phyloP scores from a whole-genome alignment of 2,329 filamentous ascomycete species.

The Alternaria novae-zelandiae region DNA sequence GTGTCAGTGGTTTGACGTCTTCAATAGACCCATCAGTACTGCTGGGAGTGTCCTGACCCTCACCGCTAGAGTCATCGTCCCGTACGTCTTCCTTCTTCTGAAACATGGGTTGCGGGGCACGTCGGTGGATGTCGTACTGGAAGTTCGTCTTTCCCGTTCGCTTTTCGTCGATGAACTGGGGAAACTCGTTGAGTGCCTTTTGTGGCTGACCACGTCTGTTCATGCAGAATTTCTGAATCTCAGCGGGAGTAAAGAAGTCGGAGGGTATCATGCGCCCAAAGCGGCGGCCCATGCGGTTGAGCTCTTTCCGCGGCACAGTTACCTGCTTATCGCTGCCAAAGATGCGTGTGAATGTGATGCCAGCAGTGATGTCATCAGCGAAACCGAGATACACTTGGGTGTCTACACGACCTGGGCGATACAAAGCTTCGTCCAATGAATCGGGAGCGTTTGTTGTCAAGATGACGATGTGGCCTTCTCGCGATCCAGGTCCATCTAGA shows the following conservation, averaged over 20 bases:
- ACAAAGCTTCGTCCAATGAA: neutral
- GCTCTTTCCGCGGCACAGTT: neutral
- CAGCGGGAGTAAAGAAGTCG: neutral
- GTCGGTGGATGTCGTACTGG: neutral
- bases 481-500: neutral
- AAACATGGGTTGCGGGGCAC: neutral
- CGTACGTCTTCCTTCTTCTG: neutral
- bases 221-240: neutral
- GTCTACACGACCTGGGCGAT: neutral
- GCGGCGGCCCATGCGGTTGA: neutral
- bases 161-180: neutral
- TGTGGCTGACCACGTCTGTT: neutral
- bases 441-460: constrained; percentile 1
- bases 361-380: neutral
- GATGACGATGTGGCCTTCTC: neutral
- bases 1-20: neutral
- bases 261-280: neutral
- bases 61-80: neutral
- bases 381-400: neutral
- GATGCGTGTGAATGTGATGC: neutral
- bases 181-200: neutral
- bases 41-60: neutral
- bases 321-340: neutral
- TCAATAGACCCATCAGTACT: neutral
- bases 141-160: neutral